Evolutionary conservation across 1,139 yeast genomes (phyloP).

Genomic region (Saccharomyces hybrid): DNA sequence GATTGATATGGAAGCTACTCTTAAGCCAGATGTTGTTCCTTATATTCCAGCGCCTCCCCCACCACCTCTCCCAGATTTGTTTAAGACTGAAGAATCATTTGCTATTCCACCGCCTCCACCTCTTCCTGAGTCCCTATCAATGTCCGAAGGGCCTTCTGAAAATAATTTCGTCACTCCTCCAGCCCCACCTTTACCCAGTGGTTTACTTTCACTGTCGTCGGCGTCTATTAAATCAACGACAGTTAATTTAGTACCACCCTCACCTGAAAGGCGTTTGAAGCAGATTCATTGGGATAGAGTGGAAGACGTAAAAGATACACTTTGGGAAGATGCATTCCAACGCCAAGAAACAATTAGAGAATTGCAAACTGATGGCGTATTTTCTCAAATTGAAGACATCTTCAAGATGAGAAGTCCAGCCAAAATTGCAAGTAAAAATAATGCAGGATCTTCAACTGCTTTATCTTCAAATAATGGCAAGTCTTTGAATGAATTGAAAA

Average conservation of each 20-base stretch:
- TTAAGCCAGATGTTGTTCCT: conserved; percentile 4
- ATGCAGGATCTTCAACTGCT: conserved; percentile 14
- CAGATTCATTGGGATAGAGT: conserved; percentile 96
- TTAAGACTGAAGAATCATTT: not conserved
- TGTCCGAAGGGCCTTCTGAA: not conserved
- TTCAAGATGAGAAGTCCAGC: conserved; percentile 47
- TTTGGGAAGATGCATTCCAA: conserved; percentile 61
- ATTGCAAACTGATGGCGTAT: conserved; percentile 55
- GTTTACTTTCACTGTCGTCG: not conserved
- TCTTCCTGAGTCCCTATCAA: conserved; percentile 22
- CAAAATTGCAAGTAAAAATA: conserved; percentile 39
- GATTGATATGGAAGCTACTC: conserved; percentile 19
- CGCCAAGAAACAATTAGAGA: conserved; percentile 46
- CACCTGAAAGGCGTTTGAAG: conserved; percentile 64
- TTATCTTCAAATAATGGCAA: not conserved
- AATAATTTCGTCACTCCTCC: conserved; percentile 21
- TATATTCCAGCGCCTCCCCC: conserved; percentile 15
- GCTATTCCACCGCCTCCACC: conserved; percentile 22
- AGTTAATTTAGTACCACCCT: conserved; percentile 15
- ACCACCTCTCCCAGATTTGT: conserved; percentile 18
- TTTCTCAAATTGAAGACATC: conserved; percentile 68
- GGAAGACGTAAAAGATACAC: conserved; percentile 60
- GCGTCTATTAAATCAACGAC: not conserved
- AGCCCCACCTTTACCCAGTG: conserved; percentile 7
- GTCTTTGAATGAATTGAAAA: conserved; percentile 27